A percentile compares a stretch with the other conserved stretches of the same genome.
Evolutionary conservation across 306 rosid genomes (phyloP).

Genomic region (Cucurbita argyrosperma): DNA sequence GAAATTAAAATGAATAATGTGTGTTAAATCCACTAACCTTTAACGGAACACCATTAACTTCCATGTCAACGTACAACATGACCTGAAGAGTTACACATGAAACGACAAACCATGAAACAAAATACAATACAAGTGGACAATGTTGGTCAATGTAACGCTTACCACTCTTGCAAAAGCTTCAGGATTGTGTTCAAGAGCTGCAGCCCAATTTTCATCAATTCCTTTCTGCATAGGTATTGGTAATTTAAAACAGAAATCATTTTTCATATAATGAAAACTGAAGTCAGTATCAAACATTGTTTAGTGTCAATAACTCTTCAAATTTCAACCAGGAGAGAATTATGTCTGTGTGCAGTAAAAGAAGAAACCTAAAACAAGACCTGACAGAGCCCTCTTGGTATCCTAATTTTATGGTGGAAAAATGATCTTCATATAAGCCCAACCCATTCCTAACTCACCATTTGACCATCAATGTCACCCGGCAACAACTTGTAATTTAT

Average conservation of each 20-base stretch:
- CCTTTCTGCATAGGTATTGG: conserved; percentile 52
- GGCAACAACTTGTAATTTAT: not conserved
- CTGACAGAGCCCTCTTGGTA: not conserved
- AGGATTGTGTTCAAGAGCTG: conserved; percentile 89
- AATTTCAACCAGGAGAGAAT: not conserved
- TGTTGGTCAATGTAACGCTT: conserved; percentile 14
- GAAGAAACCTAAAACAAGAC: not conserved
- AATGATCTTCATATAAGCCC: not conserved
- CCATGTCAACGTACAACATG: conserved; percentile 98
- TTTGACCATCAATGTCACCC: not conserved
- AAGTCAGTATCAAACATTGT: not conserved
- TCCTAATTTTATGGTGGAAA: not conserved
- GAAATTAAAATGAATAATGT: not conserved
- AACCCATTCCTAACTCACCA: not conserved
- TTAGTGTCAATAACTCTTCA: not conserved
- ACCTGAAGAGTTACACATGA: conserved; percentile 25
- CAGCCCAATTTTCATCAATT: conserved; percentile 98
- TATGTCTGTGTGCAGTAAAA: not conserved
- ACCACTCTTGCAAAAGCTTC: conserved; percentile 99
- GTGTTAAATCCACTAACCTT: conserved; percentile 39
- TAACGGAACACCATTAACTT: conserved; percentile 85
- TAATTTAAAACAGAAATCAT: conserved; percentile 5
- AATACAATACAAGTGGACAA: not conserved
- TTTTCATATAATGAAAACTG: not conserved
- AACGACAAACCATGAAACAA: not conserved